Evolutionary conservation across 352 stramenopile genomes (phyloP).

Genomic region (Pythium rhizo-oryzae): DNA sequence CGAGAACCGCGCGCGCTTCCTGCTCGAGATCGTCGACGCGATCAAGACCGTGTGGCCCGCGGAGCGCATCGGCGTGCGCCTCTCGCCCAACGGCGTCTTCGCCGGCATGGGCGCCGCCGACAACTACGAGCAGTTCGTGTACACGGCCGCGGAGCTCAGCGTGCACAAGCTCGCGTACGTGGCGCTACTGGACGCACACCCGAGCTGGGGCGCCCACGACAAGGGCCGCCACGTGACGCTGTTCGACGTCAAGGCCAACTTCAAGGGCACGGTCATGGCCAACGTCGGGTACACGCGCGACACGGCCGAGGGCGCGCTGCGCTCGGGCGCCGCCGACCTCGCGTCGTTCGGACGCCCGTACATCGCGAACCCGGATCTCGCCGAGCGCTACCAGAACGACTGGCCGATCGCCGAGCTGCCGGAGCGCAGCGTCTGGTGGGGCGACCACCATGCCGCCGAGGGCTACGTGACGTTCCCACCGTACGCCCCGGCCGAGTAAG

Average conservation of each 20-base stretch:
- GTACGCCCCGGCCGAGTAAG: not conserved
- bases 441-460: not conserved
- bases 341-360: conserved; percentile 1
- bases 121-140: not conserved
- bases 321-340: not conserved
- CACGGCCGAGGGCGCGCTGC: conserved; percentile 7
- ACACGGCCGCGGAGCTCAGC: not conserved
- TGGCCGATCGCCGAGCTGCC: not conserved
- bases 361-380: conserved; percentile 15
- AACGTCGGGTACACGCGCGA: conserved; percentile 31
- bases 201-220: not conserved
- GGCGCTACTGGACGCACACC: not conserved
- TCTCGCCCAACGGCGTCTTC: not conserved
- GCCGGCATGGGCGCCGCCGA: not conserved
- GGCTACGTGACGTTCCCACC: too few relatives aligned
- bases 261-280: conserved; percentile 33
- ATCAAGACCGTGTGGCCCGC: not conserved
- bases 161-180: not conserved
- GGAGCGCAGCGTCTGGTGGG: not conserved
- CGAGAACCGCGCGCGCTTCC: not conserved
- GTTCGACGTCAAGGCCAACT: not conserved
- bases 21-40: not conserved
- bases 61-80: not conserved
- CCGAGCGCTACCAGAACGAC: conserved; percentile 3
- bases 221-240: not conserved